phyloP scores from a whole-genome alignment of 1,284 basidiomycete species.

The Omphalotus olearius region DNA sequence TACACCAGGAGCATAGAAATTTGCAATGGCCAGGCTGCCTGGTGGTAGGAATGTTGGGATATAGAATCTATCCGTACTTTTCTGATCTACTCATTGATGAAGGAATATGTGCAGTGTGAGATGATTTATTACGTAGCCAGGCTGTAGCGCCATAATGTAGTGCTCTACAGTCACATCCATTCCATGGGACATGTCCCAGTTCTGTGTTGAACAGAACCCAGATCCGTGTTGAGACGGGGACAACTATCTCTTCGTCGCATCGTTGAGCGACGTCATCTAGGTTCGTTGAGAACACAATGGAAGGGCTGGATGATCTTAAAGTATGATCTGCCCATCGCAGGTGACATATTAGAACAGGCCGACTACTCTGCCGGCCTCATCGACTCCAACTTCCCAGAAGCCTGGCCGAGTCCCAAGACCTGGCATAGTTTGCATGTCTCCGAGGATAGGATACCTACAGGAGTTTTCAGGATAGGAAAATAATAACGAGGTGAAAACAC shows the following conservation, averaged over 20 bases:
- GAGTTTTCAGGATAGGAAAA: neutral
- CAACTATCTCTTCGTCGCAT: conserved; percentile 5
- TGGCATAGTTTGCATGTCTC: conserved; percentile 98
- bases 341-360: conserved; percentile 62
- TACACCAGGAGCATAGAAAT: conserved; percentile 12
- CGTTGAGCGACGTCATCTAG: conserved; percentile 13
- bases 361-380: conserved; percentile 67
- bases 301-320: conserved; percentile 2
- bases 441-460: conserved; percentile 72
- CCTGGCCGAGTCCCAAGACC: conserved; percentile 93
- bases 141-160: no score
- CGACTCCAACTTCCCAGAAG: conserved; percentile 87
- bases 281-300: conserved; percentile 28
- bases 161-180: no score
- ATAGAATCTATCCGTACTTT: neutral
- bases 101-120: no score
- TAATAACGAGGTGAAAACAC: neutral
- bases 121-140: no score
- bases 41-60: conserved; percentile 25
- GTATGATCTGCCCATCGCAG: neutral
- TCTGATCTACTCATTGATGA: no score
- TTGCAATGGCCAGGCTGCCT: conserved; percentile 37
- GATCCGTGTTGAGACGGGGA: conserved; percentile 32
- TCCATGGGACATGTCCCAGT: neutral
- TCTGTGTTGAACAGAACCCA: conserved; percentile 37